A percentile compares a stretch with the other conserved stretches of the same genome.
Evolutionary conservation across 2,329 filamentous ascomycete genomes (phyloP).

Genomic region (Didymella pomorum): DNA sequence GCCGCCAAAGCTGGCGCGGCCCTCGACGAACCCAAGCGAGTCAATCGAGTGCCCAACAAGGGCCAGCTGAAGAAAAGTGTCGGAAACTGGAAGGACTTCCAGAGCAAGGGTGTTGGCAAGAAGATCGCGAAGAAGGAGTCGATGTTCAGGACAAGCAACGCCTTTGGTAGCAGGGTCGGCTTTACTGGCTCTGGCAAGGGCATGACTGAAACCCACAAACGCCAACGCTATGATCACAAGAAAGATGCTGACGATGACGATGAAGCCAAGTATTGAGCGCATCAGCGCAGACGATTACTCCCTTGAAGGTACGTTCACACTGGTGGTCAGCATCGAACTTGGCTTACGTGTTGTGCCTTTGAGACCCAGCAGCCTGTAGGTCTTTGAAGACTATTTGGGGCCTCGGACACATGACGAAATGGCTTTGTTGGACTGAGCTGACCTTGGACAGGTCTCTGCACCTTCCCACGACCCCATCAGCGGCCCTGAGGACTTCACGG

Average conservation of each 20-base stretch:
- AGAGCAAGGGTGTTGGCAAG: conserved; percentile 69
- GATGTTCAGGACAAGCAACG: conserved; percentile 94
- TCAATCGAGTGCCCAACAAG: conserved; percentile 83
- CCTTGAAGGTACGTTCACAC: conserved; percentile 5
- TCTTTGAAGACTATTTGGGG: not conserved
- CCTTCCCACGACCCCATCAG: not conserved
- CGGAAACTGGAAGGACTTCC: conserved; percentile 94
- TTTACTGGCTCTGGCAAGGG: conserved; percentile 94
- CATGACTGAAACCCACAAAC: conserved; percentile 90
- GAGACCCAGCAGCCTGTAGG: not conserved
- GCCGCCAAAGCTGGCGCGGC: conserved; percentile 68
- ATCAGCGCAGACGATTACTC: not conserved
- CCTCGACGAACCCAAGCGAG: conserved; percentile 71
- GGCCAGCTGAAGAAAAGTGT: conserved; percentile 91
- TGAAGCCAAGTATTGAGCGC: conserved; percentile 25
- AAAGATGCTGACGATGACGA: conserved; percentile 40
- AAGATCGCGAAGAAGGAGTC: conserved; percentile 87
- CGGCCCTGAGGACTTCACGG: conserved; percentile 3
- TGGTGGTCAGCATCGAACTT: conserved; percentile 12
- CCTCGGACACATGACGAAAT: not conserved
- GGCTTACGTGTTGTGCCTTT: conserved; percentile 33
- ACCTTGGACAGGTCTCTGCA: conserved; percentile 2
- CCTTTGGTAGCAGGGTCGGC: conserved; percentile 87
- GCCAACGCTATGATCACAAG: conserved; percentile 81
- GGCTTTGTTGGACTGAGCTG: not conserved